These are phyloP conservation scores for Astragalus glycyphyllos DNA, from an alignment of 306 rosid species.

Conservation along the genomic window DNA sequence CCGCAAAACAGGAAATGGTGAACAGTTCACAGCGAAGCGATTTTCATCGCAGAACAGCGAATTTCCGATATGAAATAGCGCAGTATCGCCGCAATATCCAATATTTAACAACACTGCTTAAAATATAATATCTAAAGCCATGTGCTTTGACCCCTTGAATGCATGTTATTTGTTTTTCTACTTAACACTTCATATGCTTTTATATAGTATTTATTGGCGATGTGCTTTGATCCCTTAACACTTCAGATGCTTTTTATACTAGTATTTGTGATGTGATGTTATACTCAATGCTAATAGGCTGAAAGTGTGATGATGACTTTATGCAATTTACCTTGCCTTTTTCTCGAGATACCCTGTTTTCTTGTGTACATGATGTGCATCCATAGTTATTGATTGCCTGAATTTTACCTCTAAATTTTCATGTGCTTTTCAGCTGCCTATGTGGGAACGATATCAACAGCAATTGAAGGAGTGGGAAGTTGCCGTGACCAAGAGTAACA, in stretches of 20 bases:
- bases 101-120: neutral
- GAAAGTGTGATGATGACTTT: constrained; percentile 9
- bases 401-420: constrained; percentile 6
- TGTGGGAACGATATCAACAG: constrained; percentile 84
- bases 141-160: neutral
- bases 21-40: no score
- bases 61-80: no score
- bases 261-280: neutral
- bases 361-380: constrained; percentile 22
- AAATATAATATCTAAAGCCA: constrained; percentile 11
- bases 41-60: no score
- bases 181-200: constrained; percentile 3
- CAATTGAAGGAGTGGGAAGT: constrained; percentile 85
- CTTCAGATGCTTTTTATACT: no score
- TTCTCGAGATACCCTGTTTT: constrained; percentile 26
- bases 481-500: constrained; percentile 55
- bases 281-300: neutral
- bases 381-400: constrained; percentile 21
- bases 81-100: no score
- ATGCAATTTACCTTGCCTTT: constrained; percentile 25
- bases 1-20: no score
- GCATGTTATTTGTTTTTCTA: constrained; percentile 11
- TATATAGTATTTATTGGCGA: neutral
- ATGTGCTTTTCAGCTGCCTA: constrained; percentile 68
- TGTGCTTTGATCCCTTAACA: no score